phyloP scores from a whole-genome alignment of 75 land plant genomes.

The Cryptomeria japonica region DNA sequence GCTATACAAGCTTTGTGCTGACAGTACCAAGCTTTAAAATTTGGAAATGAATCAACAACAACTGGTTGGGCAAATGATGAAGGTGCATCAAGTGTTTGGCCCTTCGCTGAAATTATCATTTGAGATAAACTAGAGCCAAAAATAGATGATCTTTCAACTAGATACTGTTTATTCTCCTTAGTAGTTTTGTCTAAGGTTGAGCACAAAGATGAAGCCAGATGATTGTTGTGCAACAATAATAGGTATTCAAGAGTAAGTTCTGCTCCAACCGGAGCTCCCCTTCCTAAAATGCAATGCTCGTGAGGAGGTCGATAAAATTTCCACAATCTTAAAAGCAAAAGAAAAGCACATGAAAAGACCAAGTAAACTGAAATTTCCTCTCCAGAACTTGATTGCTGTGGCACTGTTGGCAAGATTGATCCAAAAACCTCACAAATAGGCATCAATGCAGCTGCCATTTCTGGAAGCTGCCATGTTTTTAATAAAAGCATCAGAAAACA shows the following conservation, averaged over 20 bases:
- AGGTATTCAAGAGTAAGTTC: conserved; percentile 62
- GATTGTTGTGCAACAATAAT: conserved; percentile 43
- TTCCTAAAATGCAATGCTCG: conserved; percentile 37
- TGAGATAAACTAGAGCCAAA: conserved; percentile 16
- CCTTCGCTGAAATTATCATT: not conserved
- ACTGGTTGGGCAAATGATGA: conserved; percentile 29
- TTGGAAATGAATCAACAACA: conserved; percentile 67
- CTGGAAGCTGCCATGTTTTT: conserved; percentile 46
- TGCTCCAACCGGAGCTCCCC: conserved; percentile 21
- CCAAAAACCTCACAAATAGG: conserved; percentile 82
- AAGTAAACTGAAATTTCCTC: conserved; percentile 45
- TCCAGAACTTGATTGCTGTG: conserved; percentile 14
- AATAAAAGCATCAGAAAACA: not conserved
- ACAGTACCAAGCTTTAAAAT: conserved; percentile 71
- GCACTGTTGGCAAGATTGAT: conserved; percentile 39
- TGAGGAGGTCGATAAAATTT: conserved; percentile 67
- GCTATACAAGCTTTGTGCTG: conserved; percentile 83
- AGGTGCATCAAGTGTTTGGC: not conserved
- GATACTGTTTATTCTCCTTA: conserved; percentile 15
- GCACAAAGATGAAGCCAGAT: conserved; percentile 19
- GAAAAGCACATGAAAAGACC: conserved; percentile 68
- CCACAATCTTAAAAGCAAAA: conserved; percentile 66
- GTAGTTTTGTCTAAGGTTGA: conserved; percentile 4
- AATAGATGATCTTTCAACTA: conserved; percentile 21
- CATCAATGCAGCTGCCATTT: conserved; percentile 65